These are phyloP conservation scores for Eucalyptus guilfoylei DNA, from an alignment of 345 rosid genomes.

Conservation along the genomic window DNA sequence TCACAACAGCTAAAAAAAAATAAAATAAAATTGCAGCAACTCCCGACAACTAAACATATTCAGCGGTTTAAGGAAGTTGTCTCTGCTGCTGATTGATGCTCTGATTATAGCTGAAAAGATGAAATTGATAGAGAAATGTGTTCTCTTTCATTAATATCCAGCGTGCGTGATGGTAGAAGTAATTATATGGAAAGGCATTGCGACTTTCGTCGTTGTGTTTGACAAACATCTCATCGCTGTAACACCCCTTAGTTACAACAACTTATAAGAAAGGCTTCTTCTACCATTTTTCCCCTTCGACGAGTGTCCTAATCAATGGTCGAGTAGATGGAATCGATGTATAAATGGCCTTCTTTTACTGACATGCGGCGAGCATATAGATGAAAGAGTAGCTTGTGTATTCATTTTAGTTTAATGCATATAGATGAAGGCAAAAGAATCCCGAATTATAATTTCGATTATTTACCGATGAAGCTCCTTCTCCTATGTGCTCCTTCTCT, in stretches of 20 bases:
- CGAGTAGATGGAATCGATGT: neutral
- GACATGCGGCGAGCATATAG: neutral
- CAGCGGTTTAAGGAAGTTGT: neutral
- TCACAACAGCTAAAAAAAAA: neutral
- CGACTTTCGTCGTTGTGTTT: neutral
- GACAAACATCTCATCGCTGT: neutral
- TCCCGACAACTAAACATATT: neutral
- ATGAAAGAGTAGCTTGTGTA: neutral
- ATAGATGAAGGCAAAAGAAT: neutral
- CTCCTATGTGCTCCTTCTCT: neutral
- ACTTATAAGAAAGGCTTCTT: neutral
- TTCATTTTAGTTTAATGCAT: neutral
- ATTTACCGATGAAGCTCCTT: neutral
- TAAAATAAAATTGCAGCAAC: neutral
- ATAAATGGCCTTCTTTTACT: neutral
- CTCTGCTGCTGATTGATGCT: neutral
- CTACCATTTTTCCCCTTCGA: neutral
- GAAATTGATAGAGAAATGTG: neutral
- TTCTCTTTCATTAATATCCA: neutral
- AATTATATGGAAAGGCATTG: neutral
- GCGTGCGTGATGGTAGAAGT: neutral
- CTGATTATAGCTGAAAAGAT: neutral
- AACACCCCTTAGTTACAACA: neutral
- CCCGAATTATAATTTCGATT: neutral
- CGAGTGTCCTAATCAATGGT: accelerated